Base-by-base conservation (phyloP, 2,329 filamentous ascomycete species). In the Ustulina deusta region DNA sequence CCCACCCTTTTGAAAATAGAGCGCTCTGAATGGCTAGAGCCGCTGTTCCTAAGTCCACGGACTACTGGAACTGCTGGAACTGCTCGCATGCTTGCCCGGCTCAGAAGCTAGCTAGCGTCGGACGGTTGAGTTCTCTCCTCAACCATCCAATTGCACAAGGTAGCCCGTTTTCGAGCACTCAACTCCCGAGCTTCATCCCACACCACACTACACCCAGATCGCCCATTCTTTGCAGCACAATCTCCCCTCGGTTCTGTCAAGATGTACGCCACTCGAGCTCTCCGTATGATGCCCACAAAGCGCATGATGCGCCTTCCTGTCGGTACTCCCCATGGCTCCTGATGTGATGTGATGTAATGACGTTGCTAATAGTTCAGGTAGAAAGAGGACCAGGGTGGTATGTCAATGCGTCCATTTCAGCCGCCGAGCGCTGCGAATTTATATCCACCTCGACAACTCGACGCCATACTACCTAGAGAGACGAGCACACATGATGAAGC, bases 251-350 rank as follows among this genome's bases (percentile, higher is more conserved):
- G 72, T 61, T 13, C 36, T 46, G 17, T 27, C 83, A 86, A 81
- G 68, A 92, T 92, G 90, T 87, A 86, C 80, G 83, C 90, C 78
- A 89, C 90, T 77, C 84, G 85, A 76, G 83, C 86, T 78, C 82
- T 93, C 78, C 85, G 87, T 78, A 90, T 91, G 87, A 87, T 90
- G 81, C 87, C 88, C 74, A 89, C 89, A 73, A 82, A 82, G 80
- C 87, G 87, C 82, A 86, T 90, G 87, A 87, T 91, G 86, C 84
- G 84, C 80, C 81, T 93, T 78, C 92, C 92, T 76, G 93, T 95
- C 85, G 84, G 90, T 72, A 46, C 40, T 32, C 29, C 44, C 60
- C 38, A 22, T 58, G 68, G 60, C 51, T 66, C 52, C 63, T 55
- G 62, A 13, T n/a, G n/a, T n/a, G 20, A 44, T 70, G 66, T 61